Conservation (phyloP, 208 protist species). For the Polymyxa betae region DNA sequence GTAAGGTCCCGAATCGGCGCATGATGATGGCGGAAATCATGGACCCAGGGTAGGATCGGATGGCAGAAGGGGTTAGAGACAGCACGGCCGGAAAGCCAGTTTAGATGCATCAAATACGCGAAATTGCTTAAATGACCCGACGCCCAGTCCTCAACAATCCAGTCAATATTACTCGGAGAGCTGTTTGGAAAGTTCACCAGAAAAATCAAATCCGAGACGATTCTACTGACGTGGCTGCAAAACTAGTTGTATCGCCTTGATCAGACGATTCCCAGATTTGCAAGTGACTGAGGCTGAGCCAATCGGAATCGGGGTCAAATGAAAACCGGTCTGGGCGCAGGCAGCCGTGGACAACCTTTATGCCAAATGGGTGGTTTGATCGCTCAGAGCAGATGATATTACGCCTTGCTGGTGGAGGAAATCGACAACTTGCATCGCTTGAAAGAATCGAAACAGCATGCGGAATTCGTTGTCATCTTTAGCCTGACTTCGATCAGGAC, state of each 20-base stretch:
- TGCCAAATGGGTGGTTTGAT: background rate
- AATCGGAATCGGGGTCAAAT: background rate
- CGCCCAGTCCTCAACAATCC: background rate
- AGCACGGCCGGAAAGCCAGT: background rate
- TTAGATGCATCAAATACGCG: background rate
- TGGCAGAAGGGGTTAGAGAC: background rate
- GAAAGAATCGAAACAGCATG: constrained; percentile 13
- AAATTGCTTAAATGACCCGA: background rate
- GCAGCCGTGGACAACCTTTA: background rate
- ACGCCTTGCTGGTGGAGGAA: constrained; percentile 3
- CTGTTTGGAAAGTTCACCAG: no score
- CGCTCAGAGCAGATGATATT: background rate
- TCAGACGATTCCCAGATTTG: no score
- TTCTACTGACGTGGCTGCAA: background rate
- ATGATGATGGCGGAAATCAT: background rate
- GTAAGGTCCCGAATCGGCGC: background rate
- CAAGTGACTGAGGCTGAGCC: background rate
- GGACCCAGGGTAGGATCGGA: constrained; percentile 24
- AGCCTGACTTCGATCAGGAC: background rate
- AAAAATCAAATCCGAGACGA: background rate
- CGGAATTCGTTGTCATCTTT: background rate
- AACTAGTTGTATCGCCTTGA: background rate
- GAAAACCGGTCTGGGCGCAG: background rate
- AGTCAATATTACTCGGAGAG: background rate
- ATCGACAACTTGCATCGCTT: constrained; percentile 1